Percentiles rank a stretch among this genome's conserved stretches.
Conservation (phyloP, 306 rosid genomes). For the Arachis hypogaea region DNA sequence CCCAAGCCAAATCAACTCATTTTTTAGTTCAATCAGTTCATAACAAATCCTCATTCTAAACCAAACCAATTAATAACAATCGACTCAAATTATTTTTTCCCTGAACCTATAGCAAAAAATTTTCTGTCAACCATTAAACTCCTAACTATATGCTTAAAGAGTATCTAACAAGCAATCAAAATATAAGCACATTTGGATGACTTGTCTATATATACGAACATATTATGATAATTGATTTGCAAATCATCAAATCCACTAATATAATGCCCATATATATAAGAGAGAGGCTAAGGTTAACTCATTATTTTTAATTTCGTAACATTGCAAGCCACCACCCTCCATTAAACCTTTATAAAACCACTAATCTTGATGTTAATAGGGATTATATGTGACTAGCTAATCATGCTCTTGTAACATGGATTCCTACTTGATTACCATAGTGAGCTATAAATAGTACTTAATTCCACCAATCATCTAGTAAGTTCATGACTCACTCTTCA, state of each 20-base stretch:
- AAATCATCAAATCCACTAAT: background rate
- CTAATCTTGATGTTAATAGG: slow-evolving; percentile 46
- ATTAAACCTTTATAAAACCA: slow-evolving; percentile 50
- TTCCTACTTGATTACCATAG: slow-evolving; percentile 47
- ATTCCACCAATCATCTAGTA: slow-evolving; percentile 49
- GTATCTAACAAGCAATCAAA: background rate
- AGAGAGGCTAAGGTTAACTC: background rate
- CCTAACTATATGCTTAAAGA: background rate
- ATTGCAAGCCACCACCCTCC: slow-evolving; percentile 36
- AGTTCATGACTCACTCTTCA: slow-evolving; percentile 45
- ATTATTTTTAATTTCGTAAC: background rate
- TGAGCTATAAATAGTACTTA: slow-evolving; percentile 1
- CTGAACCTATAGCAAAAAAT: no score
- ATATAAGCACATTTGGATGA: background rate
- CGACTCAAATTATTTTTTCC: no score
- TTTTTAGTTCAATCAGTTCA: no score
- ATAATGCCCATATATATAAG: background rate
- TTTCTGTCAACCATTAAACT: no score
- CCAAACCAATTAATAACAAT: no score
- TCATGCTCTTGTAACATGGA: slow-evolving; percentile 45
- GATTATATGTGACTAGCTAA: slow-evolving; percentile 40
- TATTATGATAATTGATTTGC: slow-evolving; percentile 3
- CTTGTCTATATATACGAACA: background rate
- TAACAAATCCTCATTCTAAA: no score
- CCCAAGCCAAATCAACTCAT: no score